A percentile compares a stretch with the other conserved stretches of the same genome.
Evolutionary conservation across 768 basidiomycete species (phyloP).

Genomic region (Pisolithus marmoratus): DNA sequence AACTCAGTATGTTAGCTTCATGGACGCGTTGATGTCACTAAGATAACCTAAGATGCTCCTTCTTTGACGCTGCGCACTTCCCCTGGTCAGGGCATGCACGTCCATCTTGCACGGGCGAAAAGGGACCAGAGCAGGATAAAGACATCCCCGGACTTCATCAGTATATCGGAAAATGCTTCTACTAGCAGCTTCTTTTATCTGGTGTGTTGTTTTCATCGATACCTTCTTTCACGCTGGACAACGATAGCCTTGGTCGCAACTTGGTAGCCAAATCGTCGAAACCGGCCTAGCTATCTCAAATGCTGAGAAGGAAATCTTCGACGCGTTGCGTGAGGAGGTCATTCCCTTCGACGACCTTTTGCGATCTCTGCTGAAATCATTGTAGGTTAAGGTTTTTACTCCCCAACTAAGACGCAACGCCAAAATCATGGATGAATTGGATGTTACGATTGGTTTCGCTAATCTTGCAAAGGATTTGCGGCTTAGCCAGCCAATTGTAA

Average conservation of each 20-base stretch:
- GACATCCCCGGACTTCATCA: constrained; percentile 44
- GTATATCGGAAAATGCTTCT: constrained; percentile 55
- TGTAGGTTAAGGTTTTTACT: constrained; percentile 58
- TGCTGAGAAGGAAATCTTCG: constrained; percentile 73
- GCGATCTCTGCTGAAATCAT: constrained; percentile 3
- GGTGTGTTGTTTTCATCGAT: constrained; percentile 29
- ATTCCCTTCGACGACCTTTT: not conserved
- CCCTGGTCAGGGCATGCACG: constrained; percentile 65
- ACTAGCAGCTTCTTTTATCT: constrained; percentile 67
- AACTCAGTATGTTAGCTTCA: constrained; percentile 42
- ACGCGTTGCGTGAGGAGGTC: constrained; percentile 62
- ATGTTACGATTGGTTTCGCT: constrained; percentile 79
- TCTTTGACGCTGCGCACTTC: constrained; percentile 70
- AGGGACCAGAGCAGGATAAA: constrained; percentile 52
- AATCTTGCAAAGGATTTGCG: constrained; percentile 72
- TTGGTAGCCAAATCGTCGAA: constrained; percentile 65
- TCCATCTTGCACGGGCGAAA: constrained; percentile 63
- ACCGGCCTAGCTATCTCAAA: constrained; percentile 44
- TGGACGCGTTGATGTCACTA: not conserved
- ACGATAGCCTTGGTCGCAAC: constrained; percentile 63
- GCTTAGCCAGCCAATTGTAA: constrained; percentile 66
- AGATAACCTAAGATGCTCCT: constrained; percentile 46
- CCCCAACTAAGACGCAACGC: constrained; percentile 65
- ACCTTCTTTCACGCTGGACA: not conserved
- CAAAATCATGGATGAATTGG: constrained; percentile 79